A percentile compares a stretch with the other conserved stretches of the same genome.
phyloP scores from a whole-genome alignment of 202 grass and related monocot species.

The Hordeum pubiflorum region DNA sequence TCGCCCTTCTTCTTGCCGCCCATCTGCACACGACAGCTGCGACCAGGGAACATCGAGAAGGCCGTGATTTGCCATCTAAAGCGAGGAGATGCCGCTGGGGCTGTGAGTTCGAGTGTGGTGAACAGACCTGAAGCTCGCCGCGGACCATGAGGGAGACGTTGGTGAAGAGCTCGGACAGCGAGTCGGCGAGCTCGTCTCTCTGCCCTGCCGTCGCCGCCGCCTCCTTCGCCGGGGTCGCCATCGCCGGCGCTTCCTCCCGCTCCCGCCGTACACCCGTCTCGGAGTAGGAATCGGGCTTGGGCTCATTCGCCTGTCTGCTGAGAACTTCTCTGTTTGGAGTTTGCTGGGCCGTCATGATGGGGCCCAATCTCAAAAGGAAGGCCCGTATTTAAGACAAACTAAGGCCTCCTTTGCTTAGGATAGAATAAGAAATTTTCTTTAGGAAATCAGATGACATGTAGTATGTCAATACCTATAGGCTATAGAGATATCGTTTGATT shows the following conservation, averaged over 20 bases:
- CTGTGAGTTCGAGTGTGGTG: neutral
- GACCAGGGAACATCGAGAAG: neutral
- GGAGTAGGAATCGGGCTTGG: neutral
- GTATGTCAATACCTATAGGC: too few species aligned
- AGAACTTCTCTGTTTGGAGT: neutral
- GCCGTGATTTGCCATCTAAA: neutral
- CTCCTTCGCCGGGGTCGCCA: constrained; percentile 26
- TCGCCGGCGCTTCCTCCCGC: constrained; percentile 13
- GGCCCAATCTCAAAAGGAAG: neutral
- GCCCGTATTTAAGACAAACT: neutral
- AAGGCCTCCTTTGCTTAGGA: too few species aligned
- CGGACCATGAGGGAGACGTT: constrained; percentile 76
- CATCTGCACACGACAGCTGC: too few species aligned
- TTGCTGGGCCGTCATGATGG: neutral
- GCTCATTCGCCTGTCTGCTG: neutral
- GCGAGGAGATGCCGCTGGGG: neutral
- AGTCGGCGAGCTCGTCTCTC: constrained; percentile 68
- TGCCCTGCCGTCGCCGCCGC: neutral
- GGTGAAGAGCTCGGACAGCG: constrained; percentile 67
- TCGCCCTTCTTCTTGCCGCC: neutral
- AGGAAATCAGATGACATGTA: too few species aligned
- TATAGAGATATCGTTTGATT: too few species aligned
- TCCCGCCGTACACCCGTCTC: neutral
- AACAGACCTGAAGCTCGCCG: constrained; percentile 76
- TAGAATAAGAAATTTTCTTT: too few species aligned